Evolutionary conservation across 2,329 filamentous ascomycete genomes (phyloP), one percentile per base, ranked within the genome.

Genomic region (Trichophyton simii): DNA sequence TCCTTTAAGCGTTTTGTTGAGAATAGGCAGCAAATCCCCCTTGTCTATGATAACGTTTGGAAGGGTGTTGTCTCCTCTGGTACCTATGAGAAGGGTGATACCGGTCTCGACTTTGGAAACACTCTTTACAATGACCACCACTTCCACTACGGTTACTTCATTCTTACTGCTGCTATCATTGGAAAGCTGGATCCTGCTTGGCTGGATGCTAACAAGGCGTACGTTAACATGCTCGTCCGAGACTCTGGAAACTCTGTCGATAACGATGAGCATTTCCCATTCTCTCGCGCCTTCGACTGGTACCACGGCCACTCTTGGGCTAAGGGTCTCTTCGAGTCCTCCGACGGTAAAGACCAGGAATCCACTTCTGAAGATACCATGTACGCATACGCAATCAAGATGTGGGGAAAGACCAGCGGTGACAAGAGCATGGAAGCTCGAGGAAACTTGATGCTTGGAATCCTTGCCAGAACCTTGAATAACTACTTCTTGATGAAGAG

Each of bases 291-390:
- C 61, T 97, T 96, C 70, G 94, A 97, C 74, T 96, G 90, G 89
- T 97, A 86, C 72, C 85, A 95, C 69, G 94, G 92, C 1, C 94
- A 97, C 78, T 91, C 87, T 62, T 96, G 92, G 90, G 92, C 92
- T 1, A 90, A 80, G 68, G 78, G 76, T 0, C 71, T 82, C 1
- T 80, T 78, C 64, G 77, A 78, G 50, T 81, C 79, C 18, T 78
- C 75, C 4, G 80, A 83, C 60, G 80, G 79, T 6, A 81, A 80
- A 63, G 79, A 81, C 46, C 74, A 80, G 75, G 94, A 97, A 72
- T 94, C 89, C 34, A 89, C 87, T 54, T 92, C 89, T 0, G 92
- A 97, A 75, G 94, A 97, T 73, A 84, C 85, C 65, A 91, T 96
- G 84, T 86, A 88, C 63, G 83, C 85, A 5, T 96, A 94, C 72